Evolutionary conservation across 805 yeast species (phyloP).

Genomic region (Lipomyces spencermartinsiae): DNA sequence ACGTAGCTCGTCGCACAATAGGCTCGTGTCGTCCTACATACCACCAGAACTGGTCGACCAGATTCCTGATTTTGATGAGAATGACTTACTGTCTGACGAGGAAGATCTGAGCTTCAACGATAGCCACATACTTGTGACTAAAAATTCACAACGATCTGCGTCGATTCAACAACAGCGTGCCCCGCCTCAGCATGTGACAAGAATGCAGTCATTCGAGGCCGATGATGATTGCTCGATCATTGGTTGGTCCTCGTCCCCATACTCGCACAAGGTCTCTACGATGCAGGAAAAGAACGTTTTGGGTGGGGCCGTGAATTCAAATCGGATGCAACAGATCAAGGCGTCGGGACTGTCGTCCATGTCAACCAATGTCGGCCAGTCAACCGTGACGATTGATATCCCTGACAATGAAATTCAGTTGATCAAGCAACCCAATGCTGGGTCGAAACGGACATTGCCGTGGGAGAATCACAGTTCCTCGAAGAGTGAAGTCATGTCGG

Average conservation of each 20-base stretch:
- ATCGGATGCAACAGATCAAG: background rate
- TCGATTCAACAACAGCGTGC: background rate
- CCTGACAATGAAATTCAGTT: background rate
- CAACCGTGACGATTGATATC: background rate
- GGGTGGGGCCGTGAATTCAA: background rate
- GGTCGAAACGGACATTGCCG: constrained; percentile 4
- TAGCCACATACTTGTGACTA: background rate
- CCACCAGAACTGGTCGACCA: background rate
- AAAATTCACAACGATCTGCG: background rate
- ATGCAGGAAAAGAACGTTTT: background rate
- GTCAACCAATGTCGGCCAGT: background rate
- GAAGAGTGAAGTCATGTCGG: background rate
- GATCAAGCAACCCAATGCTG: background rate
- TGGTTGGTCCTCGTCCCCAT: background rate
- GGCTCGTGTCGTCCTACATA: background rate
- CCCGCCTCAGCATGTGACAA: background rate
- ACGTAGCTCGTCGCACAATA: background rate
- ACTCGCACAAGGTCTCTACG: background rate
- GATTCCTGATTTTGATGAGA: constrained; percentile 8
- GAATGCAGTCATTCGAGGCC: background rate
- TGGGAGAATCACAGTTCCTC: background rate
- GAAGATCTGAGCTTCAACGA: background rate
- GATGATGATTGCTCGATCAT: background rate
- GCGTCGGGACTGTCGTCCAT: background rate
- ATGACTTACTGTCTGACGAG: constrained; percentile 8